Evolutionary conservation across 768 basidiomycete genomes (phyloP).

Genomic region (Dioszegia hungarica): DNA sequence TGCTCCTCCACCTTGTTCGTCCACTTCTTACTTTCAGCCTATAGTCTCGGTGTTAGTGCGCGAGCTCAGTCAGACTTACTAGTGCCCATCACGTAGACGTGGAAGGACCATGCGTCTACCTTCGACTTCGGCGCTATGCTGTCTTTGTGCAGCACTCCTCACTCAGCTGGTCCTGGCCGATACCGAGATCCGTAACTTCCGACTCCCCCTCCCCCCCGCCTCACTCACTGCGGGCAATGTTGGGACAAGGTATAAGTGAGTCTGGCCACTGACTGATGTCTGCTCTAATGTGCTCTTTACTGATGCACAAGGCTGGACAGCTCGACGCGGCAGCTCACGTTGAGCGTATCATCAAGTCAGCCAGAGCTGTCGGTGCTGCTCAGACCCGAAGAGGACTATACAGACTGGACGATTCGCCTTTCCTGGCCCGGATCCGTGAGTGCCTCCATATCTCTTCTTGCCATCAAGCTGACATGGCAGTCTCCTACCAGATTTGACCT

Average conservation of each 20-base stretch:
- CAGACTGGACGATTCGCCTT: slow-evolving; percentile 26
- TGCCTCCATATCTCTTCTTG: neutral
- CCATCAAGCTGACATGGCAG: neutral
- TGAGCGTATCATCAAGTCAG: slow-evolving; percentile 2
- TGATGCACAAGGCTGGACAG: neutral
- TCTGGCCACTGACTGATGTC: neutral
- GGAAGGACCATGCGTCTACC: too few species aligned
- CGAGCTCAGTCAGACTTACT: too few species aligned
- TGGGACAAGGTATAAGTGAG: neutral
- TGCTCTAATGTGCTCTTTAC: neutral
- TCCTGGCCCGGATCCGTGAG: slow-evolving; percentile 39
- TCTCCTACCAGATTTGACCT: slow-evolving; percentile 2
- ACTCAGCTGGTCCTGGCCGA: slow-evolving; percentile 9
- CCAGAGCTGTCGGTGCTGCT: slow-evolving; percentile 6
- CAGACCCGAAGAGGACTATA: slow-evolving; percentile 3
- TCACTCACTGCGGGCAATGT: neutral
- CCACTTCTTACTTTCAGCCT: too few species aligned
- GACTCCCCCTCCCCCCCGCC: slow-evolving; percentile 12
- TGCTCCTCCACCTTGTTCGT: too few species aligned
- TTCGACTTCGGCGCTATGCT: too few species aligned
- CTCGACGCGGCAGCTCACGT: slow-evolving; percentile 2
- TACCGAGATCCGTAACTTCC: slow-evolving; percentile 35
- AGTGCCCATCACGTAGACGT: too few species aligned
- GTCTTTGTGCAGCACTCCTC: too few species aligned
- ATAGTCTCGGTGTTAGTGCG: too few species aligned